Evolutionary conservation across 306 rosid genomes (phyloP), one percentile per base, ranked within the genome.

Genomic region (Pyrus betulifolia): DNA sequence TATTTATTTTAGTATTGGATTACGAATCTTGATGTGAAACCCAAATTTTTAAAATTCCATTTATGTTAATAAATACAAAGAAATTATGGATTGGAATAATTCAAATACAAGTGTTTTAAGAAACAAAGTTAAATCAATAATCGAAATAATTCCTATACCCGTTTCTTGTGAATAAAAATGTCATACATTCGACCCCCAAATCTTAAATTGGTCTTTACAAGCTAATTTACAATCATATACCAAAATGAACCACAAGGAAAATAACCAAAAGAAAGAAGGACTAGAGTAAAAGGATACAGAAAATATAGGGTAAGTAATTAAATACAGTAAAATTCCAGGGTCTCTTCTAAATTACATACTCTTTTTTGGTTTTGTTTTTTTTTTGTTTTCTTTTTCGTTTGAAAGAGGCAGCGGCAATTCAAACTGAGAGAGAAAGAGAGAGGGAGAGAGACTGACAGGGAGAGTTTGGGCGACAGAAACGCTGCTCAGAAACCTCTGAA

Each of bases 381-480:
- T 13, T 31, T 30, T 18, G 11, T 44, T 67, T 15, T 9, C 8
- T 18, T 6, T 76, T 61, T 72, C 33, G 14, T 88, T 86, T 85
- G 85, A 87, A 89, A 75, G 75, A 74, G 78, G 89, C 86, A 79
- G 88, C 93, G 85, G 86, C 88, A 85, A 80, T 71, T 87, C 82
- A 73, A 74, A 71, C 35, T 51, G 42, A 57, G 59, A 31, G 69
- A 52, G 77, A 54, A 51, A 68, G 83, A 76, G 69, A 28, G 67
- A 71, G 49, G 44, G 76, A 7, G 76, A 59, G 45, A 68, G 83
- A 76, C 63, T 38, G 74, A 46, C 70, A 63, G 66, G 19, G 68
- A 25, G 55, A 83, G 78, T 27, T 73, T 68, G 59, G 66, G 79
- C 71, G 75, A 75, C 82, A 75, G 46, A 72, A 68, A 40, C 83